Evolutionary conservation across 2,329 filamentous ascomycete species (phyloP), one percentile per base, ranked within the genome.

Genomic region (Zasmidium citrigriseum): DNA sequence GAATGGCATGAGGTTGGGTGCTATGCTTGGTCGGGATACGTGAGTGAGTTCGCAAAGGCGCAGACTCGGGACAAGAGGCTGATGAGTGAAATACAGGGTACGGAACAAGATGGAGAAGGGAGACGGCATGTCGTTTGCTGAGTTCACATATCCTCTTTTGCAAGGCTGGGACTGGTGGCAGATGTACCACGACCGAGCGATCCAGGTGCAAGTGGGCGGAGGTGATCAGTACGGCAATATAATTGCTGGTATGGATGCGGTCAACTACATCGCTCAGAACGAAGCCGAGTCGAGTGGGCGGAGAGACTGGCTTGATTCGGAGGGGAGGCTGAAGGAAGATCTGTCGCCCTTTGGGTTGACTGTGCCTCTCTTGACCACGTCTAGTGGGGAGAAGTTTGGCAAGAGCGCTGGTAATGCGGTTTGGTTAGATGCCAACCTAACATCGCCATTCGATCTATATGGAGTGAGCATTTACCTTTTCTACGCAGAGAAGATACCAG

Each of bases 171-270:
- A 99, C 73, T 99, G 93, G 85, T 98, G 91, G 90, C 83, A 90
- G 66, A 83, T 98, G 77, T 96, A 90, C 75, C 82, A 84, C 48
- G 80, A 82, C 22, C 83, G 82, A 52, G 81, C 83, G 49, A 82
- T 92, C 10, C 88, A 93, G 70, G 84, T 98, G 72, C 92, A 99
- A 76, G 90, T 99, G 53, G 95, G 95, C 58, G 95, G 95, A 41
- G 92, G 92, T 5, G 95, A 99, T 72, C 95, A 99, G 77, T 98
- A 89, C 72, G 95, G 95, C 62, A 99, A 99, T 76, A 98, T 99
- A 64, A 84, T 96, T 24, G 87, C 93, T 12, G 95, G 95, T 50
- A 88, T 95, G 70, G 91, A 97, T 60, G 85, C 89, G 2, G 84
- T 98, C 68, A 93, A 93, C 73, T 81, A 87, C 55, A 86, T 93